phyloP scores from a whole-genome alignment of 768 basidiomycete genomes.

The Russula olivacea region DNA sequence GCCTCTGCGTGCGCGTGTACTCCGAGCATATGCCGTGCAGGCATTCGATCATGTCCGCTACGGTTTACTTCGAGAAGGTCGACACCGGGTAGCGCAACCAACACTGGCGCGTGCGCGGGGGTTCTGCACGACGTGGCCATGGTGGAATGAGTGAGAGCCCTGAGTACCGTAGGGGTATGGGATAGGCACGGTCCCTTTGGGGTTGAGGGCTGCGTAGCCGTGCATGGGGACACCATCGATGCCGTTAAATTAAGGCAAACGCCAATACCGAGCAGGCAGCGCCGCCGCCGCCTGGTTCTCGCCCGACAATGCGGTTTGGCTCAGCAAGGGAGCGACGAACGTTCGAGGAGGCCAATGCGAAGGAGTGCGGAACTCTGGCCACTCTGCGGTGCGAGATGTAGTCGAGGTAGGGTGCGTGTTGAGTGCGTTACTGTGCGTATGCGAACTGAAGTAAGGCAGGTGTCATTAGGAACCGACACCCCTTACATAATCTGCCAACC shows the following conservation, averaged over 20 bases:
- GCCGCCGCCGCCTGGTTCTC: slow-evolving; percentile 91
- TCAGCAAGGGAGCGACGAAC: slow-evolving; percentile 85
- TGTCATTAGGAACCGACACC: too few relatives aligned
- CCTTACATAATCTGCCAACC: too few relatives aligned
- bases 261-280: slow-evolving; percentile 75
- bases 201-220: slow-evolving; percentile 80
- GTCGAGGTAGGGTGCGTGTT: too few relatives aligned
- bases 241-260: slow-evolving; percentile 56
- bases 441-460: too few relatives aligned
- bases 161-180: slow-evolving; percentile 73
- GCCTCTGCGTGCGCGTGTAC: slow-evolving; percentile 47
- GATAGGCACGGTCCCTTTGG: slow-evolving; percentile 69
- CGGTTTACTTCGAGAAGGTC: slow-evolving; percentile 81
- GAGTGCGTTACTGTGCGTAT: too few relatives aligned
- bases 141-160: slow-evolving; percentile 47
- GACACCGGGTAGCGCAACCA: slow-evolving; percentile 47
- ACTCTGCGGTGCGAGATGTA: too few relatives aligned
- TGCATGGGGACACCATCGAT: slow-evolving; percentile 79
- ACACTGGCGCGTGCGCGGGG: slow-evolving; percentile 59
- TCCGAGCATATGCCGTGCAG: slow-evolving; percentile 52
- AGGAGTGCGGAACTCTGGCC: slow-evolving; percentile 40
- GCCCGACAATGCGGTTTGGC: slow-evolving; percentile 96
- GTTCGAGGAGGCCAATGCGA: slow-evolving; percentile 81
- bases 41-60: slow-evolving; percentile 65
- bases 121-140: slow-evolving; percentile 42